A percentile compares a stretch with the other conserved stretches of the same genome.
phyloP scores from a whole-genome alignment of 495 filamentous ascomycete genomes.

The Penicillium longicatenatum region DNA sequence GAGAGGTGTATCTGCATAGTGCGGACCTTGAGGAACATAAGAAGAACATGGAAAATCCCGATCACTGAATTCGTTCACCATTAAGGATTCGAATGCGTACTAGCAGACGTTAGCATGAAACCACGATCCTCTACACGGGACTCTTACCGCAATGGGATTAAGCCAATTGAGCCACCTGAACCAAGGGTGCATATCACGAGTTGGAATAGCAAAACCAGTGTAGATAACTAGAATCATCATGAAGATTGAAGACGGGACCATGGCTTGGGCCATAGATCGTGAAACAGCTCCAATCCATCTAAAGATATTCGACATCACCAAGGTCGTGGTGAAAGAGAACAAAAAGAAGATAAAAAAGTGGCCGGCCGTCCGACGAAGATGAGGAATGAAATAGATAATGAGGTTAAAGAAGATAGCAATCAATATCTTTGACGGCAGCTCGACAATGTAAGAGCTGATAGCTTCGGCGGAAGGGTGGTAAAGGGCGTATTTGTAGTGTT shows the following conservation, averaged over 20 bases:
- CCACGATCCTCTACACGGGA: not conserved
- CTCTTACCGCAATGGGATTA: constrained; percentile 66
- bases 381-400: constrained; percentile 83
- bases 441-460: constrained; percentile 77
- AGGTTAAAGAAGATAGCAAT: constrained; percentile 64
- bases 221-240: constrained; percentile 85
- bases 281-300: constrained; percentile 80
- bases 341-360: constrained; percentile 67
- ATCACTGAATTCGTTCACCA: constrained; percentile 85
- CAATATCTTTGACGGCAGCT: constrained; percentile 66
- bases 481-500: constrained; percentile 85
- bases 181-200: constrained; percentile 72
- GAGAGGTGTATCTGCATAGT: constrained; percentile 51
- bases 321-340: constrained; percentile 67
- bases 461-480: constrained; percentile 91
- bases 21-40: constrained; percentile 57
- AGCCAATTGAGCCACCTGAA: constrained; percentile 87
- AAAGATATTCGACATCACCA: constrained; percentile 77
- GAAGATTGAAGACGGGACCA: constrained; percentile 79
- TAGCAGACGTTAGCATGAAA: not conserved
- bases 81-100: constrained; percentile 84
- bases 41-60: constrained; percentile 65
- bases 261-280: constrained; percentile 76
- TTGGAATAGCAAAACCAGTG: constrained; percentile 86
- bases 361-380: constrained; percentile 73